Conservation (phyloP, 495 filamentous ascomycete species). For the Penicillium parvum region DNA sequence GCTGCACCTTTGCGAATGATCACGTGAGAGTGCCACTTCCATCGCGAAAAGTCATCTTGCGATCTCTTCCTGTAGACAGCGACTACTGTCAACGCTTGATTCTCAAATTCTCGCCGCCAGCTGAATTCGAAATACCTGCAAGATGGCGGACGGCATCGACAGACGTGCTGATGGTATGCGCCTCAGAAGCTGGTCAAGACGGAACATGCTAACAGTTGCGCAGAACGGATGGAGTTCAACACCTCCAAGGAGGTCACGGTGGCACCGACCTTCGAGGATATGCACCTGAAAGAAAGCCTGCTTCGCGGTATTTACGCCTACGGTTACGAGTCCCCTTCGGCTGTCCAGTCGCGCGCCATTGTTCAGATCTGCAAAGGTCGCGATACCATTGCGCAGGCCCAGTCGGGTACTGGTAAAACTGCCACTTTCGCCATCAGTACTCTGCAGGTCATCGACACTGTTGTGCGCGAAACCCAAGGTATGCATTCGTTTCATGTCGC, state of each 20-base stretch:
- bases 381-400: constrained; percentile 98
- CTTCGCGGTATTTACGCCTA: constrained; percentile 98
- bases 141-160: constrained; percentile 94
- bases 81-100: not conserved
- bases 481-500: constrained; percentile 3
- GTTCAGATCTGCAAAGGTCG: constrained; percentile 98
- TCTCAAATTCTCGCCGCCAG: not conserved
- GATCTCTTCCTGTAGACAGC: not conserved
- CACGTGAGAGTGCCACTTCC: constrained; percentile 31
- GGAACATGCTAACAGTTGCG: constrained; percentile 24
- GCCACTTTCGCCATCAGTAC: constrained; percentile 98
- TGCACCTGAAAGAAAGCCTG: constrained; percentile 92
- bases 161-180: constrained; percentile 72
- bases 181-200: not conserved
- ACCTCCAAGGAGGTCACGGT: constrained; percentile 97
- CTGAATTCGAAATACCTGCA: constrained; percentile 14
- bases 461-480: constrained; percentile 79
- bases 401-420: constrained; percentile 98
- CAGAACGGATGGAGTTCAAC: constrained; percentile 92
- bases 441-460: constrained; percentile 87
- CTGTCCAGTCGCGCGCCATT: constrained; percentile 94
- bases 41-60: constrained; percentile 27
- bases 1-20: constrained; percentile 33
- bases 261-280: constrained; percentile 66
- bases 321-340: constrained; percentile 95